A percentile compares a stretch with the other conserved stretches of the same genome.
Conservation (phyloP, 176 grass and related monocot genomes). For the Phoenix roebelenii region DNA sequence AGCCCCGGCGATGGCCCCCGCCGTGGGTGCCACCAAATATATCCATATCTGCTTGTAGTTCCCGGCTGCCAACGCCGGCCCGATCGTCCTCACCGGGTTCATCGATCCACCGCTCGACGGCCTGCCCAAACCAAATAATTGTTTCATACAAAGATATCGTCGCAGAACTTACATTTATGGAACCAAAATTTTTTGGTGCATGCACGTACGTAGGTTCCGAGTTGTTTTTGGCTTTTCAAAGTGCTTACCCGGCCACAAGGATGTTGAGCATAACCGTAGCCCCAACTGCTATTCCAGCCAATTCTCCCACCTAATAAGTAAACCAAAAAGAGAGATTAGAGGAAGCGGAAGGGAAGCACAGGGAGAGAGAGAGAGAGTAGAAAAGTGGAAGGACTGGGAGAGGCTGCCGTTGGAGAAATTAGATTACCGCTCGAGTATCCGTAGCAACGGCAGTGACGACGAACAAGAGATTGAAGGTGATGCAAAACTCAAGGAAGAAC, state of each 20-base stretch:
- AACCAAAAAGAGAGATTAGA: background rate
- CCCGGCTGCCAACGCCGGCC: conserved; percentile 23
- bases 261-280: conserved; percentile 11
- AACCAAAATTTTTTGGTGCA: too few species aligned
- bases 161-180: too few species aligned
- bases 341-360: background rate
- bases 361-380: background rate
- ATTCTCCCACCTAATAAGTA: background rate
- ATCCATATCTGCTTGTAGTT: conserved; percentile 34
- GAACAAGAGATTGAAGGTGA: conserved; percentile 54
- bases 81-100: conserved; percentile 36
- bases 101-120: conserved; percentile 37
- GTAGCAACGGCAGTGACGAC: conserved; percentile 50
- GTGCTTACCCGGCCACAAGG: background rate
- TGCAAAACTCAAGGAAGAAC: conserved; percentile 67
- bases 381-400: background rate
- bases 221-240: background rate
- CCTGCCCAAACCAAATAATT: conserved; percentile 1
- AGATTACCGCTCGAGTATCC: conserved; percentile 32
- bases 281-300: conserved; percentile 8
- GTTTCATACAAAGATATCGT: too few species aligned
- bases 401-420: background rate
- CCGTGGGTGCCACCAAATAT: conserved; percentile 22
- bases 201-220: too few species aligned
- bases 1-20: conserved; percentile 27